These are phyloP conservation scores for Endocalyx cinctus DNA, from an alignment of 2,329 filamentous ascomycete species.

Conservation along the genomic window DNA sequence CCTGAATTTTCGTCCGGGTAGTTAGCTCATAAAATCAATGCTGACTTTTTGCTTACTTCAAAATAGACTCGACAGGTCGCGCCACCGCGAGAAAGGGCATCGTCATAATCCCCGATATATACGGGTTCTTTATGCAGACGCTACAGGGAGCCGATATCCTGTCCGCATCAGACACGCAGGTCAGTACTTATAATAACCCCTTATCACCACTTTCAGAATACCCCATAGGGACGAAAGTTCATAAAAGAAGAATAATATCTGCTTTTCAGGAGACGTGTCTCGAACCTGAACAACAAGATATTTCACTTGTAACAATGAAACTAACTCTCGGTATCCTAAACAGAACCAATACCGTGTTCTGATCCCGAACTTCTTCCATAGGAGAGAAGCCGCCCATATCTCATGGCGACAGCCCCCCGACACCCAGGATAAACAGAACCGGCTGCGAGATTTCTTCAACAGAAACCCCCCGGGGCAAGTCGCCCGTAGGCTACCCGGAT, in stretches of 20 bases:
- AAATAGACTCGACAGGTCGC: slow-evolving; percentile 47
- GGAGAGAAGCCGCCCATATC: slow-evolving; percentile 63
- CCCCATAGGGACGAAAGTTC: no score
- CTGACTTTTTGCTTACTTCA: no score
- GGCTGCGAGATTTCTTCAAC: slow-evolving; percentile 53
- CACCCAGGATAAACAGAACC: slow-evolving; percentile 59
- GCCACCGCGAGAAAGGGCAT: slow-evolving; percentile 51
- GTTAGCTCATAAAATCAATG: no score
- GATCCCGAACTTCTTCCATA: slow-evolving; percentile 90
- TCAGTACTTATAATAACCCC: no score
- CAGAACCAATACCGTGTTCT: slow-evolving; percentile 75
- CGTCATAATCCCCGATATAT: slow-evolving; percentile 62
- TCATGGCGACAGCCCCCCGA: slow-evolving; percentile 58
- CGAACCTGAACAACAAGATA: no score
- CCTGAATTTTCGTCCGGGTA: no score
- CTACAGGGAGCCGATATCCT: slow-evolving; percentile 67
- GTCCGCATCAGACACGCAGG: slow-evolving; percentile 46
- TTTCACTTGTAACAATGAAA: no score
- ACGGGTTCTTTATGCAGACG: slow-evolving; percentile 68
- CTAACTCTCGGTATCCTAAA: no score
- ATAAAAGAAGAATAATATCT: no score
- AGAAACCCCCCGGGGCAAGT: slow-evolving; percentile 44
- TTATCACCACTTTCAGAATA: no score
- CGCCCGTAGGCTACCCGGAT: slow-evolving; percentile 47
- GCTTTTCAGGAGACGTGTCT: no score